Evolutionary conservation across 495 filamentous ascomycete species (phyloP).

Genomic region (Penicillium egyptiacum): DNA sequence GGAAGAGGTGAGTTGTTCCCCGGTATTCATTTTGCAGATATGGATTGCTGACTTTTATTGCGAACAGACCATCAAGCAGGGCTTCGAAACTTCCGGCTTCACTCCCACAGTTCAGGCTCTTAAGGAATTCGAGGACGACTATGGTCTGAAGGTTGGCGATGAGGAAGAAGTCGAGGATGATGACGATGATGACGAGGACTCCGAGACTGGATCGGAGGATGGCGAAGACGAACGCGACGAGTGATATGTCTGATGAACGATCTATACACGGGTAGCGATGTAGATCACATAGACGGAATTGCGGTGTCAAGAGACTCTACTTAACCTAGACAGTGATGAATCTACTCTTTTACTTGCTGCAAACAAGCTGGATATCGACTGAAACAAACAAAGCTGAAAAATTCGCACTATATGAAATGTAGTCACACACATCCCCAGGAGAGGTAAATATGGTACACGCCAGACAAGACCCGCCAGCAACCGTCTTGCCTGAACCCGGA

Average conservation of each 20-base stretch:
- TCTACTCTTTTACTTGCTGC: constrained; percentile 3
- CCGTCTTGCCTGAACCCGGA: constrained; percentile 5
- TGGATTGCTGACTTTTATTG: constrained; percentile 8
- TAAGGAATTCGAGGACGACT: constrained; percentile 84
- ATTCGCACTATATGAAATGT: constrained; percentile 13
- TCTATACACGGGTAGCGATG: constrained; percentile 13
- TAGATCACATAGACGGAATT: constrained; percentile 15
- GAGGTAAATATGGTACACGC: constrained; percentile 29
- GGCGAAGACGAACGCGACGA: constrained; percentile 33
- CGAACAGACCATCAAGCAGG: constrained; percentile 63
- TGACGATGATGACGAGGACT: constrained; percentile 49
- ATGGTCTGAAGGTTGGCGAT: constrained; percentile 76
- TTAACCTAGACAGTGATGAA: constrained; percentile 5
- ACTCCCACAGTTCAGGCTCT: constrained; percentile 72
- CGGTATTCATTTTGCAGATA: constrained; percentile 3
- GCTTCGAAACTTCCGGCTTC: constrained; percentile 74
- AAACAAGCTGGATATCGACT: neutral
- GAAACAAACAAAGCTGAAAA: constrained; percentile 16
- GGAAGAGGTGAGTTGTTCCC: constrained; percentile 63
- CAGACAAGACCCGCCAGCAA: constrained; percentile 9
- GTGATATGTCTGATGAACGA: constrained; percentile 22
- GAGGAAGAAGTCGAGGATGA: constrained; percentile 67
- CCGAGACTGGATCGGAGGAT: constrained; percentile 47
- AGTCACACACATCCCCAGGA: constrained; percentile 13
- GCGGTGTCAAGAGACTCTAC: constrained; percentile 5